A percentile compares a stretch with the other conserved stretches of the same genome.
phyloP scores from a whole-genome alignment of 306 rosid genomes.

The Hippophae rhamnoides region DNA sequence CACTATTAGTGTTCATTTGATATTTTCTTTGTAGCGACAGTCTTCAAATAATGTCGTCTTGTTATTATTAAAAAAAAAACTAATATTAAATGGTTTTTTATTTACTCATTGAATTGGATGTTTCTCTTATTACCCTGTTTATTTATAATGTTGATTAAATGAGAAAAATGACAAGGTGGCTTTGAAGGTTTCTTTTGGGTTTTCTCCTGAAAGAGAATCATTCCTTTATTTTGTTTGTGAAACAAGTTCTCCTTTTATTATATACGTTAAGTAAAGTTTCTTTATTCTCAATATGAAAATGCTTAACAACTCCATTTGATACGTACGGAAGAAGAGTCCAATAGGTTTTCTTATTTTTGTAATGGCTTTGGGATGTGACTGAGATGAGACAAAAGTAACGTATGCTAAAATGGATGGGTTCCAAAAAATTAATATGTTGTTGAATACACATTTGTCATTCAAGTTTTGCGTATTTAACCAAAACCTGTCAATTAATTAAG shows the following conservation, averaged over 20 bases:
- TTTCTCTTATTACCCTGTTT: not conserved
- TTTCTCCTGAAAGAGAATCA: constrained; percentile 9
- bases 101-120: not conserved
- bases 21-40: not conserved
- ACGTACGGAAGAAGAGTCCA: not conserved
- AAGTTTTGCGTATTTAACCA: too few species aligned
- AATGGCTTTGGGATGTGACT: too few species aligned
- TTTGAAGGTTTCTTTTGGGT: constrained; percentile 16
- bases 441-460: too few species aligned
- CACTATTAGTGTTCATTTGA: constrained; percentile 9
- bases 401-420: too few species aligned
- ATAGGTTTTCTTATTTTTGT: not conserved
- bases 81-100: too few species aligned
- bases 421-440: too few species aligned
- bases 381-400: too few species aligned
- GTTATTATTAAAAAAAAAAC: not conserved
- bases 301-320: not conserved
- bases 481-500: too few species aligned
- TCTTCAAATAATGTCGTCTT: not conserved
- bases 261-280: not conserved
- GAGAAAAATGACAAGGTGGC: not conserved
- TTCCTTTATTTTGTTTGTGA: not conserved
- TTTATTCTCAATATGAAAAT: not conserved
- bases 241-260: constrained; percentile 1
- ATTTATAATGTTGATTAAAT: not conserved